Evolutionary conservation across 108 stramenopile species (phyloP).

Genomic region (Cylindrotheca closterium): DNA sequence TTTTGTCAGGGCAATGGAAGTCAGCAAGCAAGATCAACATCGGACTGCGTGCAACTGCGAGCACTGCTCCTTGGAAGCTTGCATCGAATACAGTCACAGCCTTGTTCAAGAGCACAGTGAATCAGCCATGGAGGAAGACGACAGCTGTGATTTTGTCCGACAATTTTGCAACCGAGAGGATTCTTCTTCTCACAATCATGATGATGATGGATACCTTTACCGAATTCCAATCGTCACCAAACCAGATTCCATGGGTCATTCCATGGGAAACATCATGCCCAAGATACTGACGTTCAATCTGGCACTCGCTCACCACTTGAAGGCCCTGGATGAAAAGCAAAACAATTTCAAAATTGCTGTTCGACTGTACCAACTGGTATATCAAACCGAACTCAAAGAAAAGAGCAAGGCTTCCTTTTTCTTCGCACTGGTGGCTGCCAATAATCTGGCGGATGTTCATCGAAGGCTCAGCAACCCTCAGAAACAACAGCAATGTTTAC

Average conservation of each 20-base stretch:
- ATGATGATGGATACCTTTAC: constrained; percentile 16
- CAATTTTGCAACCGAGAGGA: not conserved
- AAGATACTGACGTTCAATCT: constrained; percentile 31
- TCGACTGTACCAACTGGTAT: constrained; percentile 22
- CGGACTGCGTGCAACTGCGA: not conserved
- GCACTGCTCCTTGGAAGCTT: not conserved
- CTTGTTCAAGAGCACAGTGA: not conserved
- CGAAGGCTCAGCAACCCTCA: constrained; percentile 16
- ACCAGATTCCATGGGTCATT: constrained; percentile 15
- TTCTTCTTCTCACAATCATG: too few relatives aligned
- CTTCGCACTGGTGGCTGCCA: constrained; percentile 28
- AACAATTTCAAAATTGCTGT: constrained; percentile 5
- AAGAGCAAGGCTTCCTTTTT: constrained; percentile 13
- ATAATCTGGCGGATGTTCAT: constrained; percentile 34
- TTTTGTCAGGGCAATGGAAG: constrained; percentile 16
- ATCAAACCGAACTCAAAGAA: constrained; percentile 19
- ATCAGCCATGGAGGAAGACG: not conserved
- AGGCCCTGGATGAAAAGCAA: not conserved
- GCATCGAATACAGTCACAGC: not conserved
- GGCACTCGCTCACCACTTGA: constrained; percentile 27
- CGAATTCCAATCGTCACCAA: constrained; percentile 21
- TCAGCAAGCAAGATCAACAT: constrained; percentile 5
- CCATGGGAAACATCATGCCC: constrained; percentile 23
- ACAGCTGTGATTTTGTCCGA: not conserved
- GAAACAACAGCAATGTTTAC: constrained; percentile 22